phyloP scores from a whole-genome alignment of 1,284 basidiomycete species.

The Boletus smithii region DNA sequence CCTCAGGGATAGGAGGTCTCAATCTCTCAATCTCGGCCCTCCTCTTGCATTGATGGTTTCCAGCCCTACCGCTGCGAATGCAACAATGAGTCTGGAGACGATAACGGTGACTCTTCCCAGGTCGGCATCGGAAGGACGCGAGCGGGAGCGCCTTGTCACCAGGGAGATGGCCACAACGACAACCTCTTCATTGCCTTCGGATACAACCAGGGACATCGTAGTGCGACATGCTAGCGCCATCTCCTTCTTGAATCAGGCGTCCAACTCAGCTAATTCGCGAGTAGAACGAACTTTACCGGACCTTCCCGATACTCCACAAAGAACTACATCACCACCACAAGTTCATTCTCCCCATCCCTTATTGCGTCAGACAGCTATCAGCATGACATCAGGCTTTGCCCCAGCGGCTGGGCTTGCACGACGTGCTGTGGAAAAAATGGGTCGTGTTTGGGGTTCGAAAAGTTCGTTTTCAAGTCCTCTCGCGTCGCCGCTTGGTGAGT shows the following conservation, averaged over 20 bases:
- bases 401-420: conserved; percentile 71
- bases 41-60: conserved; percentile 33
- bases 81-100: conserved; percentile 34
- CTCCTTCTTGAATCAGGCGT: conserved; percentile 15
- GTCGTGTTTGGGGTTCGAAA: conserved; percentile 56
- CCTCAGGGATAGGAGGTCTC: conserved; percentile 54
- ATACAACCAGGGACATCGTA: conserved; percentile 10
- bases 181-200: conserved; percentile 23
- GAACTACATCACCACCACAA: conserved; percentile 21
- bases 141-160: conserved; percentile 23
- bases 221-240: conserved; percentile 16
- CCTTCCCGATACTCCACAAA: conserved; percentile 31
- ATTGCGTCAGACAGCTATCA: conserved; percentile 63
- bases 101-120: conserved; percentile 32
- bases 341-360: conserved; percentile 27
- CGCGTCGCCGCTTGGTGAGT: conserved; percentile 38
- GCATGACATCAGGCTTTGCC: conserved; percentile 61
- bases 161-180: conserved; percentile 16
- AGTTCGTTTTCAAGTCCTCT: conserved; percentile 42
- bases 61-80: conserved; percentile 22
- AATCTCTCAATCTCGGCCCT: conserved; percentile 53
- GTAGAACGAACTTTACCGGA: conserved; percentile 34
- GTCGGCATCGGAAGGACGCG: conserved; percentile 29
- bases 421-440: conserved; percentile 72
- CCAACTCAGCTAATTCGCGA: conserved; percentile 4